Percentiles rank a stretch among this genome's conserved stretches.
Evolutionary conservation across 2,329 filamentous ascomycete genomes (phyloP).

Genomic region (Curvularia hawaiiensis): DNA sequence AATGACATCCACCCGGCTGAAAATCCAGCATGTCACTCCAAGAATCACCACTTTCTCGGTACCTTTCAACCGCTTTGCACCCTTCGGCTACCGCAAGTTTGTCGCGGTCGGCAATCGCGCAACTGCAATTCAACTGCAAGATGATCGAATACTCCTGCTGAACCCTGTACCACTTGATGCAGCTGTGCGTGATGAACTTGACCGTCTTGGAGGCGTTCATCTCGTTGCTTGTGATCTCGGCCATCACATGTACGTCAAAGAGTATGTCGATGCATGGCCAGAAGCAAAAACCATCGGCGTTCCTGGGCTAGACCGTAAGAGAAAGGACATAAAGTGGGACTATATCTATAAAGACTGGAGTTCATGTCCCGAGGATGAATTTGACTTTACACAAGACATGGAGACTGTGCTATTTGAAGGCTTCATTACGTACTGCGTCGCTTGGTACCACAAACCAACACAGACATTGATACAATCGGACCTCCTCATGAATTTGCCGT

Average conservation of each 20-base stretch:
- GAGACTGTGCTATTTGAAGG: conserved; percentile 25
- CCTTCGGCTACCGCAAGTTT: conserved; percentile 21
- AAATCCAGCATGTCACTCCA: conserved; percentile 15
- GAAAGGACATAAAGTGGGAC: conserved; percentile 21
- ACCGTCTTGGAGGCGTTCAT: conserved; percentile 19
- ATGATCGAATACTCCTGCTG: conserved; percentile 15
- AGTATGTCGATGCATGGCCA: conserved; percentile 17
- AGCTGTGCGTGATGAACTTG: conserved; percentile 12
- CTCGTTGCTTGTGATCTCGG: conserved; percentile 20
- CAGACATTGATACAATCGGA: conserved; percentile 21
- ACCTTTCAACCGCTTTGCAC: conserved; percentile 26
- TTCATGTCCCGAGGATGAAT: conserved; percentile 20
- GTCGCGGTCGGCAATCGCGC: conserved; percentile 26
- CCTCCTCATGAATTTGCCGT: conserved; percentile 24
- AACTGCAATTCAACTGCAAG: conserved; percentile 19
- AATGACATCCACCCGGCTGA: conserved; percentile 4
- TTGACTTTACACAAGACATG: conserved; percentile 17
- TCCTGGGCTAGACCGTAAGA: conserved; percentile 15
- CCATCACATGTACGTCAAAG: conserved; percentile 17
- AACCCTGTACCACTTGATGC: conserved; percentile 19
- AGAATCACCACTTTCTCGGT: conserved; percentile 20
- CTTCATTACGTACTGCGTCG: conserved; percentile 23
- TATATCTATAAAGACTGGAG: conserved; percentile 19
- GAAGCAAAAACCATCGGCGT: conserved; percentile 21
- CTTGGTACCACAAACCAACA: conserved; percentile 22